phyloP scores from a whole-genome alignment of 1,284 basidiomycete genomes.

The Ceratobasidium sp. region DNA sequence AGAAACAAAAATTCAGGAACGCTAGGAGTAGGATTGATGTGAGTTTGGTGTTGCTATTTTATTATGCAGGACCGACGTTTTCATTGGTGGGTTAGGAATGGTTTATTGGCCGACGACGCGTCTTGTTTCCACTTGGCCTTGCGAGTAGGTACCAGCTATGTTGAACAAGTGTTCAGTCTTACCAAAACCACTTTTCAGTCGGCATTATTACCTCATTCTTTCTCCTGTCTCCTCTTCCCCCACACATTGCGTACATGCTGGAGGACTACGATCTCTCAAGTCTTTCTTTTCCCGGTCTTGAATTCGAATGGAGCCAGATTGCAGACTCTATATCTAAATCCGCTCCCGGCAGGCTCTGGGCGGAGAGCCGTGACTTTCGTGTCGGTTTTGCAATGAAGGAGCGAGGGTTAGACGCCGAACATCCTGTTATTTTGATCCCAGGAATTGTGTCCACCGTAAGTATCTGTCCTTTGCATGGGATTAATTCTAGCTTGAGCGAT shows the following conservation, averaged over 20 bases:
- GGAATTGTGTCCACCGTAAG: constrained; percentile 48
- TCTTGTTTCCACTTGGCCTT: constrained; percentile 47
- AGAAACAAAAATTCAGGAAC: constrained; percentile 33
- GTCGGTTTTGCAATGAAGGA: constrained; percentile 43
- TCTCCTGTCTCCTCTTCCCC: constrained; percentile 46
- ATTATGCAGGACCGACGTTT: neutral
- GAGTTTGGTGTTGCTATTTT: neutral
- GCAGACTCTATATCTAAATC: constrained; percentile 44
- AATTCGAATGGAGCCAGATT: constrained; percentile 48
- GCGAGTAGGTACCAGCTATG: constrained; percentile 34
- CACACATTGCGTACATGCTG: constrained; percentile 45
- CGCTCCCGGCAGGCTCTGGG: constrained; percentile 46
- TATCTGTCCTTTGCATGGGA: neutral
- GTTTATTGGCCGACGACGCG: constrained; percentile 44
- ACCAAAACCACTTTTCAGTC: constrained; percentile 30
- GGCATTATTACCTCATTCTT: constrained; percentile 46
- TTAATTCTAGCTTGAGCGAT: neutral
- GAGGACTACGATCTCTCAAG: constrained; percentile 48
- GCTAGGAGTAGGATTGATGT: constrained; percentile 25
- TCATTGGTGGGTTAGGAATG: constrained; percentile 12
- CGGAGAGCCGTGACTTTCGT: constrained; percentile 46
- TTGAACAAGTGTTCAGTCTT: neutral
- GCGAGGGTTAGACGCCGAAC: constrained; percentile 45
- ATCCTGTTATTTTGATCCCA: constrained; percentile 48
- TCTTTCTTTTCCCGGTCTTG: constrained; percentile 44